phyloP scores from a whole-genome alignment of 805 yeast species.

The Candida caryicola region DNA sequence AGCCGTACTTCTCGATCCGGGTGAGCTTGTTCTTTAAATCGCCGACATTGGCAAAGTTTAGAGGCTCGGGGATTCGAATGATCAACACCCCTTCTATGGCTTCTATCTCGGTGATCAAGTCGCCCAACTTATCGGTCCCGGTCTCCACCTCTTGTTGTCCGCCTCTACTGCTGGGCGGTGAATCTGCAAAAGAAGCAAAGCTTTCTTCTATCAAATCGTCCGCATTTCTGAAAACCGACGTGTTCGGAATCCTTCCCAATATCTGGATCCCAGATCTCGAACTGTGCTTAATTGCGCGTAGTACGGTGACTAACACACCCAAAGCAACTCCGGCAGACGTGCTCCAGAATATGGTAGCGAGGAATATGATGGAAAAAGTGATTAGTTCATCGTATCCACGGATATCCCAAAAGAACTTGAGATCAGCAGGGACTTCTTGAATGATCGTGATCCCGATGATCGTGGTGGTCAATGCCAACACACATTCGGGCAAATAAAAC shows the following conservation, averaged over 20 bases:
- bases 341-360: constrained; percentile 33
- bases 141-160: not conserved
- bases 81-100: constrained; percentile 70
- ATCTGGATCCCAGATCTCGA: constrained; percentile 44
- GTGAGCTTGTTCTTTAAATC: constrained; percentile 66
- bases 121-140: constrained; percentile 2
- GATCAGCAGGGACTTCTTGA: constrained; percentile 25
- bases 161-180: not conserved
- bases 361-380: constrained; percentile 21
- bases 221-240: constrained; percentile 65
- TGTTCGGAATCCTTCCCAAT: constrained; percentile 40
- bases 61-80: constrained; percentile 82
- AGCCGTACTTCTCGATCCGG: constrained; percentile 75
- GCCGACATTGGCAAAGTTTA: constrained; percentile 82
- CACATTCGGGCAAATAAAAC: constrained; percentile 31
- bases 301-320: constrained; percentile 35
- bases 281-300: constrained; percentile 37
- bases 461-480: constrained; percentile 33
- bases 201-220: constrained; percentile 53
- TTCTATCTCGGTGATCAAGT: constrained; percentile 31
- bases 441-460: constrained; percentile 52
- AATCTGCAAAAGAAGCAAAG: constrained; percentile 12
- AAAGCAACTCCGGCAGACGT: constrained; percentile 37
- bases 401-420: constrained; percentile 19
- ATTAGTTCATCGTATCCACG: constrained; percentile 22